A percentile compares a stretch with the other conserved stretches of the same genome.
These are phyloP conservation scores for Vanrija sp. DNA, from an alignment of 1,284 basidiomycete species.

Conservation along the genomic window DNA sequence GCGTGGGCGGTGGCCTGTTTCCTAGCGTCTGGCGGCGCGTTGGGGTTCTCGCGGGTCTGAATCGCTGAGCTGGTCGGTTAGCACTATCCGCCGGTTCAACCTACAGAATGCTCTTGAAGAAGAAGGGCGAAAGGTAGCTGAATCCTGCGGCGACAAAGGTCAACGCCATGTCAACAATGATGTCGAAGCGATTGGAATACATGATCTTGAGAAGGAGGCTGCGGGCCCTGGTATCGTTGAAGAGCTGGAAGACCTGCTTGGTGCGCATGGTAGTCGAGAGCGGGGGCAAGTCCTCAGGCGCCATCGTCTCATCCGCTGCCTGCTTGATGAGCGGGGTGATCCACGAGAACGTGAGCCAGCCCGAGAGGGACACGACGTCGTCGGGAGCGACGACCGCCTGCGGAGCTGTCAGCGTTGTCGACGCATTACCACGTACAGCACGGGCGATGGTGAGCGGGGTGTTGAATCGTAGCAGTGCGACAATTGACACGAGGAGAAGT, in stretches of 20 bases:
- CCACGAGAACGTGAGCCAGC: constrained; percentile 74
- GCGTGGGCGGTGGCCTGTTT: constrained; percentile 45
- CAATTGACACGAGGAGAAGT: constrained; percentile 20
- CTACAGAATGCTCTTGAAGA: constrained; percentile 50
- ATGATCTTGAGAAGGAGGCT: constrained; percentile 63
- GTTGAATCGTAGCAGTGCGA: constrained; percentile 33
- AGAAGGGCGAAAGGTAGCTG: constrained; percentile 57
- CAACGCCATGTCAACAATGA: constrained; percentile 64
- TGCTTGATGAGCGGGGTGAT: constrained; percentile 63
- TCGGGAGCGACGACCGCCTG: constrained; percentile 47
- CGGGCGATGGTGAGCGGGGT: constrained; percentile 30
- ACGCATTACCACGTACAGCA: constrained; percentile 21
- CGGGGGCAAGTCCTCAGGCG: constrained; percentile 66
- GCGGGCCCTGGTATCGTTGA: constrained; percentile 29
- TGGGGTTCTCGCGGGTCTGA: not conserved
- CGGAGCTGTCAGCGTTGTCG: not conserved
- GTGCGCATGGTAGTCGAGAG: constrained; percentile 67
- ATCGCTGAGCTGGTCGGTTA: constrained; percentile 1
- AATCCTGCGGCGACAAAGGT: constrained; percentile 63
- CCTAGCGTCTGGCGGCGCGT: not conserved
- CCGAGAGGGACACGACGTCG: constrained; percentile 68
- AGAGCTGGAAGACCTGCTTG: constrained; percentile 62
- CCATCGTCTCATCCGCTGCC: constrained; percentile 61
- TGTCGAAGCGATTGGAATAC: constrained; percentile 66
- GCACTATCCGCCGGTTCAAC: constrained; percentile 2